These are phyloP conservation scores for Botrytis galanthina DNA, from an alignment of 2,329 filamentous ascomycete genomes.

Conservation along the genomic window DNA sequence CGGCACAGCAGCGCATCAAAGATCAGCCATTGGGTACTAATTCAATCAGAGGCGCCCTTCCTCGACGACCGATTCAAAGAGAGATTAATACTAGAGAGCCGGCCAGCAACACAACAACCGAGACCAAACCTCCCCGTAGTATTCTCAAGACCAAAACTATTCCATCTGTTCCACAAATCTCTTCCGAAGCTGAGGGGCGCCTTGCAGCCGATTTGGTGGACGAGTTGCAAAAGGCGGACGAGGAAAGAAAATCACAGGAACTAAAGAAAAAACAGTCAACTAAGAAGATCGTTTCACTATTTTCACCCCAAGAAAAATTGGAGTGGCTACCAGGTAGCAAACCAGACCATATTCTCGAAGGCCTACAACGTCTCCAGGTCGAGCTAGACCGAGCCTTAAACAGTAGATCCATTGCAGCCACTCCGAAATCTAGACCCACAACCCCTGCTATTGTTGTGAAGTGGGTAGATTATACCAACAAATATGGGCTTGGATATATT, in stretches of 20 bases:
- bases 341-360: conserved; percentile 56
- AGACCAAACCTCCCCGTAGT: conserved; percentile 26
- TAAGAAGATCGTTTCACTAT: conserved; percentile 43
- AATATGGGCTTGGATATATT: conserved; percentile 81
- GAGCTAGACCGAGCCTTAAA: conserved; percentile 64
- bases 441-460: conserved; percentile 67
- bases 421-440: conserved; percentile 53
- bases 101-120: not conserved
- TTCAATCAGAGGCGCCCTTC: conserved; percentile 25
- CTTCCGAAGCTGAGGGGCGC: conserved; percentile 35
- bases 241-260: conserved; percentile 27
- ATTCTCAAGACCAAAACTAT: conserved; percentile 22
- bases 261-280: conserved; percentile 44
- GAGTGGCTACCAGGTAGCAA: conserved; percentile 51
- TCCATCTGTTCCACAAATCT: conserved; percentile 27
- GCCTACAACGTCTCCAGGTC: conserved; percentile 55
- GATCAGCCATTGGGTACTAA: conserved; percentile 43
- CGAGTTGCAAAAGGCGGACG: conserved; percentile 30
- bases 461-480: conserved; percentile 88
- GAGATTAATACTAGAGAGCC: conserved; percentile 16
- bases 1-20: conserved; percentile 62
- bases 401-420: conserved; percentile 59
- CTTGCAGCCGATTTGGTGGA: conserved; percentile 36
- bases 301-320: conserved; percentile 53
- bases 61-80: conserved; percentile 25